Evolutionary conservation across 2,329 filamentous ascomycete genomes (phyloP), one percentile per base, ranked within the genome.

Genomic region (Stemphylium beticola): DNA sequence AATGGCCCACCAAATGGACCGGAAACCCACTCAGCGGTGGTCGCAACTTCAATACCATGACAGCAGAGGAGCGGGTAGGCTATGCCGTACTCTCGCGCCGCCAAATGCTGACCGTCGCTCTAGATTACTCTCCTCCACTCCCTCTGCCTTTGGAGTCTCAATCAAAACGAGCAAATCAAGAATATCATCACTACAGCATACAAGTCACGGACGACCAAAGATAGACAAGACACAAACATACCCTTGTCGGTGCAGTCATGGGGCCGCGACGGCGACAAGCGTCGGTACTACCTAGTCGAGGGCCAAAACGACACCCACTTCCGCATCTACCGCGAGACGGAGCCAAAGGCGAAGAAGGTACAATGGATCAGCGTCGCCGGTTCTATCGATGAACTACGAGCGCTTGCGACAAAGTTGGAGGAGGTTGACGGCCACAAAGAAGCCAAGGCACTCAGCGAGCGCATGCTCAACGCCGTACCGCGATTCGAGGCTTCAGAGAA

Each of bases 321-420:
- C 76, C 86, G 95, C 59, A 85, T 99, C 39, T 99, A 99, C 75
- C 85, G 95, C 48, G 95, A 99, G 77, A 93, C 91, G 76, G 96
- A 96, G 68, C 89, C 91, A 11, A 87, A 87, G 4, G 83, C 88
- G 29, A 85, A 85, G 68, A 85, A 89, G 40, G 88, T 88, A 58
- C 92, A 91, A 20, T 99, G 95, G 95, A 92, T 91, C 85, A 97
- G 89, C 69, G 87, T 98, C 37, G 95, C 95, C 14, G 92, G 93
- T 6, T 88, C 83, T 43, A 97, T 99, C 43, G 92, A 96, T 4
- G 93, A 98, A 73, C 80, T 97, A 58, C 88, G 85, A 65, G 80
- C 77, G 4, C 79, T 98, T 44, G 89, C 88, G 5, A 86, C 90
- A 44, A 96, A 90, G 73, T 83, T 99, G 9, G 84, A 87, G 47